These are phyloP conservation scores for Claviceps sorghi DNA, from an alignment of 2,329 filamentous ascomycete species.

Conservation along the genomic window DNA sequence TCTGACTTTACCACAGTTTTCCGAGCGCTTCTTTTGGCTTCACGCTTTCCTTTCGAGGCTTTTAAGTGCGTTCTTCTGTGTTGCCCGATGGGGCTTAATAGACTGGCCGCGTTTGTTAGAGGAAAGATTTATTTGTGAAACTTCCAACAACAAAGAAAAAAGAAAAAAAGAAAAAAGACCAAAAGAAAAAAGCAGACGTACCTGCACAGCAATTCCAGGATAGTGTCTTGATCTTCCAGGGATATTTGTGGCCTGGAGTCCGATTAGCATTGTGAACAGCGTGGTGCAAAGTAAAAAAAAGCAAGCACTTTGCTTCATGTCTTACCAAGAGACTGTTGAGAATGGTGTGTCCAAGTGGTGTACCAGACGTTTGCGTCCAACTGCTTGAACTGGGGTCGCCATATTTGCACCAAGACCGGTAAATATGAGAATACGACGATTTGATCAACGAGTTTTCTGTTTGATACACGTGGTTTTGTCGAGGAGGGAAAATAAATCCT, in stretches of 20 bases:
- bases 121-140: neutral
- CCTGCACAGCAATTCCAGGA: slow-evolving; percentile 54
- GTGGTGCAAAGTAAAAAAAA: neutral
- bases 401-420: slow-evolving; percentile 7
- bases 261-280: neutral
- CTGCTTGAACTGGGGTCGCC: slow-evolving; percentile 12
- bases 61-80: slow-evolving; percentile 39
- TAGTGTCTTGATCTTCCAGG: slow-evolving; percentile 43
- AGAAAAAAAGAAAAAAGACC: too few relatives aligned
- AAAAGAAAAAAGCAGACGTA: slow-evolving; percentile 19
- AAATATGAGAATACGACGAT: neutral
- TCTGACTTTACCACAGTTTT: slow-evolving; percentile 9
- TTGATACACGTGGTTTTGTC: too few relatives aligned
- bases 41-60: slow-evolving; percentile 47
- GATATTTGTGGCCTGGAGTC: slow-evolving; percentile 43
- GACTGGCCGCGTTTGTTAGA: slow-evolving; percentile 24
- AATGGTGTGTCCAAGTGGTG: slow-evolving; percentile 54
- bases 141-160: neutral
- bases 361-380: slow-evolving; percentile 38
- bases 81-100: slow-evolving; percentile 48
- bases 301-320: too few relatives aligned
- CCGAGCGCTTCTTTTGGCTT: slow-evolving; percentile 29
- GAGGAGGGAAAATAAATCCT: too few relatives aligned
- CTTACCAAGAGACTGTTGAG: slow-evolving; percentile 44
- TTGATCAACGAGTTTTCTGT: neutral